Conservation (phyloP, 352 stramenopile species). For the Pythium insidiosum region DNA sequence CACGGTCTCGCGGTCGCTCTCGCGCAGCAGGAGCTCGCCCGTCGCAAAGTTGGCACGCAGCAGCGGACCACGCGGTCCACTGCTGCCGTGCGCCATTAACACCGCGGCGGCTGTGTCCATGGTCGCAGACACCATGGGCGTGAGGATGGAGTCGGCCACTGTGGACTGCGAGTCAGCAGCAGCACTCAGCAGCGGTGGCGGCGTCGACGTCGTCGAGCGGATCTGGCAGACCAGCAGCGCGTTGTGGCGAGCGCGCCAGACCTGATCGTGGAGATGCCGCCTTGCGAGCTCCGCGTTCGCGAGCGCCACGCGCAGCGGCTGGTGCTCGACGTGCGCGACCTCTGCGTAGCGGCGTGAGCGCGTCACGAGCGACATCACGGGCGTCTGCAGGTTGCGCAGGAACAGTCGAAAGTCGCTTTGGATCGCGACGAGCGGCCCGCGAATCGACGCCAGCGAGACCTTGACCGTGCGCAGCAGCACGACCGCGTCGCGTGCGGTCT, state of each 20-base stretch:
- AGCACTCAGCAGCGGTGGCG: background rate
- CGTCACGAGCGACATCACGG: conserved; percentile 39
- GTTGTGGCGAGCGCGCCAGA: conserved; percentile 49
- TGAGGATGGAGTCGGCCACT: conserved; percentile 6
- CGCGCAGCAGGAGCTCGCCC: conserved; percentile 36
- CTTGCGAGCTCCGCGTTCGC: conserved; percentile 30
- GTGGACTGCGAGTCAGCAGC: background rate
- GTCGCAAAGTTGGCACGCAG: conserved; percentile 52
- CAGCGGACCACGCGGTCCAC: conserved; percentile 10
- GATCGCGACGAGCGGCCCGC: conserved; percentile 41
- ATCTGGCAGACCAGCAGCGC: conserved; percentile 64
- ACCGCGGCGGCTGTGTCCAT: background rate
- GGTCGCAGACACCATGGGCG: background rate
- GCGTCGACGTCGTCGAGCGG: conserved; percentile 15
- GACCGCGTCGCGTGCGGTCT: conserved; percentile 31
- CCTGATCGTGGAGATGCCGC: conserved; percentile 60
- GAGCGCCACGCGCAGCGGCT: conserved; percentile 36
- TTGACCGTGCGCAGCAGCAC: conserved; percentile 27
- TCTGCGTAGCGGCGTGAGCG: conserved; percentile 38
- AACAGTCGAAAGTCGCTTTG: conserved; percentile 44
- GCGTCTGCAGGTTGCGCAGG: conserved; percentile 32
- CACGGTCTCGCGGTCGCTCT: conserved; percentile 26
- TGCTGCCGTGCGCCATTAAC: background rate
- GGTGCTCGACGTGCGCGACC: conserved; percentile 41
- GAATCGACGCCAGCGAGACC: conserved; percentile 29